Conservation (phyloP, 2,329 filamentous ascomycete species). For the Aureobasidium sp. region DNA sequence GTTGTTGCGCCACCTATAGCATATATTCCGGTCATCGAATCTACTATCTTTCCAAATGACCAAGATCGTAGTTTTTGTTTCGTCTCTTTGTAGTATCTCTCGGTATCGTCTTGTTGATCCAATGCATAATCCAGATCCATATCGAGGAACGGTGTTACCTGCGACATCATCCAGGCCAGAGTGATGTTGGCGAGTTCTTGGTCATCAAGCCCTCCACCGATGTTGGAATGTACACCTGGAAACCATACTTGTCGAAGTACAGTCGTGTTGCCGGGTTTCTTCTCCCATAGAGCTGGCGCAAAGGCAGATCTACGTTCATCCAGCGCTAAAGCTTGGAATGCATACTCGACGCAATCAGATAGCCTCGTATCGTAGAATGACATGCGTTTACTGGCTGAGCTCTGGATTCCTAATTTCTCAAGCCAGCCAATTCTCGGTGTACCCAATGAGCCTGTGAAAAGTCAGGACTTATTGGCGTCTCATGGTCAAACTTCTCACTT, state of each 20-base stretch:
- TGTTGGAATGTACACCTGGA: slow-evolving; percentile 50
- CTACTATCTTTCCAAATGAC: slow-evolving; percentile 54
- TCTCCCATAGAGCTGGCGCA: slow-evolving; percentile 48
- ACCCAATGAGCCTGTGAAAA: slow-evolving; percentile 39
- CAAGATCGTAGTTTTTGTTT: slow-evolving; percentile 50
- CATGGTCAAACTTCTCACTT: not conserved
- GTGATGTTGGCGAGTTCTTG: slow-evolving; percentile 57
- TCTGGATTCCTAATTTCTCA: slow-evolving; percentile 37
- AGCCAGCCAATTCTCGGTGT: slow-evolving; percentile 51
- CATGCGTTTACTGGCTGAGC: slow-evolving; percentile 35
- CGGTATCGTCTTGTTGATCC: slow-evolving; percentile 51
- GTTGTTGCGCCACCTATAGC: slow-evolving; percentile 48
- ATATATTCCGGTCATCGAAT: slow-evolving; percentile 52
- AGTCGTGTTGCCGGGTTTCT: slow-evolving; percentile 46
- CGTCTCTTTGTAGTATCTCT: slow-evolving; percentile 47
- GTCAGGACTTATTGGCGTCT: slow-evolving; percentile 1
- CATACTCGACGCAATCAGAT: slow-evolving; percentile 42
- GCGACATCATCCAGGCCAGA: slow-evolving; percentile 64
- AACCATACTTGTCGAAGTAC: slow-evolving; percentile 55
- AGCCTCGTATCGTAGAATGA: slow-evolving; percentile 56
- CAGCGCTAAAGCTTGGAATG: slow-evolving; percentile 50
- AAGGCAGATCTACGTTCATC: slow-evolving; percentile 48
- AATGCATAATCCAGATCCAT: slow-evolving; percentile 53
- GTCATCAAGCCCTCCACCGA: slow-evolving; percentile 52
- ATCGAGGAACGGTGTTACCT: slow-evolving; percentile 53